These are phyloP conservation scores for Eucalyptus lansdowneana DNA, from an alignment of 345 rosid species.

Conservation along the genomic window DNA sequence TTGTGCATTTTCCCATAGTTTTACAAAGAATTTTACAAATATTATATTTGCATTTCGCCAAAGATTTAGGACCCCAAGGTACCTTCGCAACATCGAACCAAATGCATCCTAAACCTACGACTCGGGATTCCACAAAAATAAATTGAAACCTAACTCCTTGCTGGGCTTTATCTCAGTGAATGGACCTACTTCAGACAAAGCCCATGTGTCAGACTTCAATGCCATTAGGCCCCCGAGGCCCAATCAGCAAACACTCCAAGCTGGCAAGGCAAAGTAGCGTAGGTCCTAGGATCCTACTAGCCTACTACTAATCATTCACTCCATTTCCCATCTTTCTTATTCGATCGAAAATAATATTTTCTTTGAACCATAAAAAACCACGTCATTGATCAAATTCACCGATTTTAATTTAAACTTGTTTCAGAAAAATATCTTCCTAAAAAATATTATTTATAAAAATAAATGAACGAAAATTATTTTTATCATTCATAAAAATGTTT, in stretches of 20 bases:
- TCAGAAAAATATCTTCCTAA: not conserved
- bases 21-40: rapidly evolving
- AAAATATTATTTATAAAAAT: not conserved
- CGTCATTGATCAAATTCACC: not conserved
- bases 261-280: not conserved
- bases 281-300: not conserved
- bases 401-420: not conserved
- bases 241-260: not conserved
- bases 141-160: not conserved
- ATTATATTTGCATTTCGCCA: no score
- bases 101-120: no score
- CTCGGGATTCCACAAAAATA: not conserved
- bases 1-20: not conserved
- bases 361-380: not conserved
- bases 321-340: not conserved
- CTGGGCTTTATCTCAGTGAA: not conserved
- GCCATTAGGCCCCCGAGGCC: not conserved
- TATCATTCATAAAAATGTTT: not conserved
- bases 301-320: not conserved
- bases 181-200: not conserved
- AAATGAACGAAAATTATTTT: not conserved
- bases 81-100: rapidly evolving
- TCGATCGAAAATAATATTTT: not conserved
- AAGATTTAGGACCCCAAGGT: rapidly evolving
- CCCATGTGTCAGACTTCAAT: not conserved